Percentiles rank a stretch among this genome's conserved stretches.
Evolutionary conservation across 257 asterid genomes (phyloP).

Genomic region (Craterostigma plantagineum): DNA sequence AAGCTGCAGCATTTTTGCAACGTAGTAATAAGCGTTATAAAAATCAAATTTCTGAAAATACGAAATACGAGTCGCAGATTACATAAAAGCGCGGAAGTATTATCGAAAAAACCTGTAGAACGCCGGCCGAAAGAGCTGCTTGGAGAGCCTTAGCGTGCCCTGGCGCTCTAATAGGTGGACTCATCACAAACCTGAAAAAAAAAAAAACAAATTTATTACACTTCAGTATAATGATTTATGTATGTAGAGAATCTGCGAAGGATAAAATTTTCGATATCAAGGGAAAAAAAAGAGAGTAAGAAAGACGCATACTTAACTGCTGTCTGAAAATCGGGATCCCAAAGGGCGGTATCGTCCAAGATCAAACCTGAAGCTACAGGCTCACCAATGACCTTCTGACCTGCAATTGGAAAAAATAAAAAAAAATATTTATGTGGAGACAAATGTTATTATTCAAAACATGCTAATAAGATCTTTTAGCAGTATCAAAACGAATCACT

Average conservation of each 20-base stretch:
- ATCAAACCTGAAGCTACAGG: slow-evolving; percentile 81
- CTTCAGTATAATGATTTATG: background rate
- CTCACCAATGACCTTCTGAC: slow-evolving; percentile 90
- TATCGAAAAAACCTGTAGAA: slow-evolving; percentile 51
- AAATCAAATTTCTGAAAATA: background rate
- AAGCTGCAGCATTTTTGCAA: slow-evolving; percentile 37
- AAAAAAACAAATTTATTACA: background rate
- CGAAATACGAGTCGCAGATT: too few species aligned
- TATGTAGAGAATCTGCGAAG: background rate
- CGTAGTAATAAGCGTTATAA: slow-evolving; percentile 1
- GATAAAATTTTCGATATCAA: background rate
- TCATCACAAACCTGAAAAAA: slow-evolving; percentile 68
- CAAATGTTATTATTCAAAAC: too few species aligned
- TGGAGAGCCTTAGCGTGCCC: slow-evolving; percentile 95
- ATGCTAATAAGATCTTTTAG: too few species aligned
- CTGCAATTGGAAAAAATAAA: slow-evolving; percentile 16
- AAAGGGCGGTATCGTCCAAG: slow-evolving; percentile 71
- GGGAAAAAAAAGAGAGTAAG: slow-evolving; percentile 7
- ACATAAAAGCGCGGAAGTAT: background rate
- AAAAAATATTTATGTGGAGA: background rate
- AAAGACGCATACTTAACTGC: slow-evolving; percentile 90
- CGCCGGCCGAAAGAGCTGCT: slow-evolving; percentile 81
- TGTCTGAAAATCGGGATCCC: slow-evolving; percentile 73
- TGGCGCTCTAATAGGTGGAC: slow-evolving; percentile 88
- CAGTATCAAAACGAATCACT: background rate